These are phyloP conservation scores for Hyphodiscus hymeniophilus DNA, from an alignment of 495 filamentous ascomycete genomes.

Conservation along the genomic window DNA sequence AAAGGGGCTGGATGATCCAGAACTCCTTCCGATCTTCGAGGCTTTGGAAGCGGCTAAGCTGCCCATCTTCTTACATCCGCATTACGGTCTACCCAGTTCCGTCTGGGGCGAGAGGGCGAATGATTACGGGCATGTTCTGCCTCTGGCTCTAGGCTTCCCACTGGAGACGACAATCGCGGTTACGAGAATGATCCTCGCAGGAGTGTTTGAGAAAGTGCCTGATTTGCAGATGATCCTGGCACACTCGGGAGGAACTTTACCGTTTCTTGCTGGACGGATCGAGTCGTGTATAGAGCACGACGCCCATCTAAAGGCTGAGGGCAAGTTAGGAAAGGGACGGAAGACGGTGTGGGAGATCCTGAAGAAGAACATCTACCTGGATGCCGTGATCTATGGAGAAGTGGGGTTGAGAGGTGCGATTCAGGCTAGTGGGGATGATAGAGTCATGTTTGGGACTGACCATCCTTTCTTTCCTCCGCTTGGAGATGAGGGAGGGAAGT, in stretches of 20 bases:
- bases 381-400: conserved; percentile 45
- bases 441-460: conserved; percentile 64
- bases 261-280: conserved; percentile 81
- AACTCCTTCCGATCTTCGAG: conserved; percentile 59
- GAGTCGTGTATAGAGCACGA: conserved; percentile 87
- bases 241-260: conserved; percentile 82
- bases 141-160: conserved; percentile 81
- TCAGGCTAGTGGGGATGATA: conserved; percentile 22
- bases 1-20: conserved; percentile 70
- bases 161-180: conserved; percentile 92
- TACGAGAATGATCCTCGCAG: conserved; percentile 73
- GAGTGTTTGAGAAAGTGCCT: conserved; percentile 74
- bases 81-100: conserved; percentile 75
- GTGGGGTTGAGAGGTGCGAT: conserved; percentile 23
- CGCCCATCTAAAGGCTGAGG: conserved; percentile 49
- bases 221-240: conserved; percentile 70
- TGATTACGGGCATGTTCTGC: conserved; percentile 84
- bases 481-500: conserved; percentile 50
- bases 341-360: conserved; percentile 74
- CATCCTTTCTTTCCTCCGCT: conserved; percentile 94
- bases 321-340: conserved; percentile 31
- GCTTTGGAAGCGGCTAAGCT: conserved; percentile 55
- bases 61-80: conserved; percentile 82
- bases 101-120: conserved; percentile 65
- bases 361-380: conserved; percentile 79